Evolutionary conservation across 768 basidiomycete genomes (phyloP).

Genomic region (Rhodotorula graminis): DNA sequence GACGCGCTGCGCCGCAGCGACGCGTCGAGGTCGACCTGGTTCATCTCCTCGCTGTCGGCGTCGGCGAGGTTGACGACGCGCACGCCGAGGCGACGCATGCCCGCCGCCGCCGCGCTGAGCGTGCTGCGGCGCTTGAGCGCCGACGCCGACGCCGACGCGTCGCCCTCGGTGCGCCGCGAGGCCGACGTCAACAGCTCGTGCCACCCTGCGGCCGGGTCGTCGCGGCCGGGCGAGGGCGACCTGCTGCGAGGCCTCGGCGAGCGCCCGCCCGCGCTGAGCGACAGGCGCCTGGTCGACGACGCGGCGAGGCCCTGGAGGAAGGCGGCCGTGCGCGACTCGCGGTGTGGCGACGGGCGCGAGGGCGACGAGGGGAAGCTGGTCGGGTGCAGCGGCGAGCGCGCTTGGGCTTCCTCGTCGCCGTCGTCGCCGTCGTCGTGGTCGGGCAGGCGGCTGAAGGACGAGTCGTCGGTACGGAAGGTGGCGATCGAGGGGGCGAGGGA

Average conservation of each 20-base stretch:
- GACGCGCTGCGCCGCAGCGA: not conserved
- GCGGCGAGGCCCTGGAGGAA: not conserved
- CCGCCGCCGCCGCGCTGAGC: slow-evolving; percentile 17
- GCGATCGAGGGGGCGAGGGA: not conserved
- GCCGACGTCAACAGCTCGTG: not conserved
- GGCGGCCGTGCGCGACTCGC: not conserved
- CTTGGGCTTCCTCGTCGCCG: slow-evolving; percentile 4
- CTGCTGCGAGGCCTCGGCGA: not conserved
- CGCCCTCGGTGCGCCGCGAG: not conserved
- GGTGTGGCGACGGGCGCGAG: not conserved
- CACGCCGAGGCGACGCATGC: slow-evolving; percentile 56
- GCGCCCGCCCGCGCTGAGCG: not conserved
- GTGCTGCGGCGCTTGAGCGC: slow-evolving; percentile 6
- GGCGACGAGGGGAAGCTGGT: not conserved
- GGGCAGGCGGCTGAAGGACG: too few species aligned
- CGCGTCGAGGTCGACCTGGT: slow-evolving; percentile 3
- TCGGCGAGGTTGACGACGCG: slow-evolving; percentile 77
- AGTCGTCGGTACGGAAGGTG: not conserved
- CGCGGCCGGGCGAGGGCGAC: not conserved
- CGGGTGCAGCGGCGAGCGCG: slow-evolving; percentile 19
- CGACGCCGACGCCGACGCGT: too few species aligned
- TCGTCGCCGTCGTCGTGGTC: not conserved
- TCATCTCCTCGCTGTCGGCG: slow-evolving; percentile 2
- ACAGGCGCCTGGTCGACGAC: not conserved
- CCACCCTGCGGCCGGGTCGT: not conserved